These are phyloP conservation scores for Plasmopara muralis DNA, from an alignment of 352 stramenopile genomes.

Conservation along the genomic window DNA sequence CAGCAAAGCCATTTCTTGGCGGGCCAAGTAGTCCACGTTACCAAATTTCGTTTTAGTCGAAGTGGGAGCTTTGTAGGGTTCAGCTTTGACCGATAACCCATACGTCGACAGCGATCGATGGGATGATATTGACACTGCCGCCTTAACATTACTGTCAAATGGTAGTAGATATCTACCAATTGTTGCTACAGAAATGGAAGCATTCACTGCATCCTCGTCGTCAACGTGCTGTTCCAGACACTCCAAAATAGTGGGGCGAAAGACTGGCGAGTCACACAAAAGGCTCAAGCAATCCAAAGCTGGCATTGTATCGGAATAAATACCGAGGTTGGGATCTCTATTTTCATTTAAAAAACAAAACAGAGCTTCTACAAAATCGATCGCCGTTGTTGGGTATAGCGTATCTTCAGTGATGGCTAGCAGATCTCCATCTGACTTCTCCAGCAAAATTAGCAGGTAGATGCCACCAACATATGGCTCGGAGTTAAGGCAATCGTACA, in stretches of 20 bases:
- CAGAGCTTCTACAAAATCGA: conserved; percentile 54
- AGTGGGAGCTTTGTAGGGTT: conserved; percentile 22
- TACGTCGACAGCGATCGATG: conserved; percentile 67
- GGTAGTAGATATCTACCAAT: conserved; percentile 68
- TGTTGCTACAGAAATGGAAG: conserved; percentile 66
- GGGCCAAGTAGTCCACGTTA: conserved; percentile 66
- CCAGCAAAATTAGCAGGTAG: conserved; percentile 60
- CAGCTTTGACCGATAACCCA: conserved; percentile 48
- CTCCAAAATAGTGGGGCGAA: conserved; percentile 49
- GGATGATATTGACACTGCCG: conserved; percentile 67
- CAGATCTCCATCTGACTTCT: conserved; percentile 49
- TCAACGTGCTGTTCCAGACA: conserved; percentile 61
- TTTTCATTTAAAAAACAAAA: conserved; percentile 81
- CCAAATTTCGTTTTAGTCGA: conserved; percentile 68
- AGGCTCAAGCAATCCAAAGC: conserved; percentile 65
- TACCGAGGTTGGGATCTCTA: conserved; percentile 53
- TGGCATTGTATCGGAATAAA: conserved; percentile 74
- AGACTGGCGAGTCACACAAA: conserved; percentile 54
- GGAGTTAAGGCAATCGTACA: conserved; percentile 73
- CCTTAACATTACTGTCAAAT: conserved; percentile 53
- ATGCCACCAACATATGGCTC: conserved; percentile 67
- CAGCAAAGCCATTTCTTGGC: conserved; percentile 66
- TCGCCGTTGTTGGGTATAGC: conserved; percentile 43
- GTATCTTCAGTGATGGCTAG: conserved; percentile 42
- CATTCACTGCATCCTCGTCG: conserved; percentile 51